Conservation (phyloP, 768 basidiomycete species). For the Hygrocybe punicea region DNA sequence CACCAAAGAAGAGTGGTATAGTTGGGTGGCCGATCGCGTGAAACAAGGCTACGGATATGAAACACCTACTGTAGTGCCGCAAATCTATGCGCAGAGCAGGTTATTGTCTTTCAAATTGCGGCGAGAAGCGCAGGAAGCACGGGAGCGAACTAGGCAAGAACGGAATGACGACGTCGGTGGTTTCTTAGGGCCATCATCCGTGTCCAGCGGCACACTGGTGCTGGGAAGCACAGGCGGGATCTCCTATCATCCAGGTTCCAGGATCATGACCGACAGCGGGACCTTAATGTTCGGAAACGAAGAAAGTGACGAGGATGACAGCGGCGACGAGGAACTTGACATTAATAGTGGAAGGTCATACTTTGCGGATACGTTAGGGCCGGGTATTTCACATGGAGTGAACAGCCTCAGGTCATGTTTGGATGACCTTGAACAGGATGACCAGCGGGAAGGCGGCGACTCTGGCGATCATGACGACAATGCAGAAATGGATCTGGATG, state of each 20-base stretch:
- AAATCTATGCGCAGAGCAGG: slow-evolving; percentile 68
- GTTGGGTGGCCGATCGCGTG: slow-evolving; percentile 83
- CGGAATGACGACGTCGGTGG: slow-evolving; percentile 30
- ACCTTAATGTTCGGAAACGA: slow-evolving; percentile 64
- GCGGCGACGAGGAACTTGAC: slow-evolving; percentile 49
- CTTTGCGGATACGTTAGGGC: slow-evolving; percentile 45
- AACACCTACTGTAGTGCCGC: slow-evolving; percentile 73
- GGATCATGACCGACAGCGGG: slow-evolving; percentile 48
- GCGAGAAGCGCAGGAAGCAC: slow-evolving; percentile 53
- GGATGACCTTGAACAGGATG: slow-evolving; percentile 58
- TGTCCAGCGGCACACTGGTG: slow-evolving; percentile 46
- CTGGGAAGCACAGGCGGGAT: slow-evolving; percentile 60
- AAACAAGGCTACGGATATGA: slow-evolving; percentile 68
- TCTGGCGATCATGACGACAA: slow-evolving; percentile 37
- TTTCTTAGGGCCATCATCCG: not conserved
- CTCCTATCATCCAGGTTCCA: slow-evolving; percentile 56
- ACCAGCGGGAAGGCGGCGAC: slow-evolving; percentile 37
- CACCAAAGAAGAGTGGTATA: slow-evolving; percentile 89
- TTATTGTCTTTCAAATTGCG: slow-evolving; percentile 61
- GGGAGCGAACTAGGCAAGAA: slow-evolving; percentile 32
- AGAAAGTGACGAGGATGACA: slow-evolving; percentile 61
- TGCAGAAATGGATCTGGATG: slow-evolving; percentile 22
- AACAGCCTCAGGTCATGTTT: slow-evolving; percentile 57
- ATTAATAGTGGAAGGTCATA: slow-evolving; percentile 39
- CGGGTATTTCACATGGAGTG: slow-evolving; percentile 51